Base-by-base conservation (phyloP, 139 green algal genomes). In the Astrephomene gubernaculifera region DNA sequence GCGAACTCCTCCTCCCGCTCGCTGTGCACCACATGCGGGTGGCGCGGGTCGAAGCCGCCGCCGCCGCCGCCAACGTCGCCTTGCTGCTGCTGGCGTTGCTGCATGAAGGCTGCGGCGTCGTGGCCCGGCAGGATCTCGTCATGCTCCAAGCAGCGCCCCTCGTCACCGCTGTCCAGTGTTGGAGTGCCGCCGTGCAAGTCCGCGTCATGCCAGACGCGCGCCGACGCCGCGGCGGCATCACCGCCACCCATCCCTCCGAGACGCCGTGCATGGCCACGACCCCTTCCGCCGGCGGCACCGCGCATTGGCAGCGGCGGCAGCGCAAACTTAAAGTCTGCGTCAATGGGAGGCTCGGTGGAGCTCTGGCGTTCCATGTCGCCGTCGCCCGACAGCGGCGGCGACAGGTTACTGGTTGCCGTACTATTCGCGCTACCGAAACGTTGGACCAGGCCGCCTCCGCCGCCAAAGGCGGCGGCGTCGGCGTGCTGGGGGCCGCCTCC, bases 121-220 rank as follows among this genome's bases (percentile, higher is more conserved):
- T 83, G 76, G 0, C 76, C 76, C 4, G 76, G 76, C 76, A 83
- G 31, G 38, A 83, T 83, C 41, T 83, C 76, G 29, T 72, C 60
- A 44, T 83, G 61, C 60, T 70, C 76, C 76, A 83, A 38, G 57
- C 43, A 61, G 53, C 29, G 33, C 36, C 74, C 12, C 74, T 82
- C 74, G 29, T 83, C 76, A n/a, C 76, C 76, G 39, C 60, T 73
- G 43, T 83, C 76, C 38, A 83, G 29, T 1, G 76, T 83, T 0
- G 76, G 76, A 2, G 76, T 83, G 60, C 76, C 74, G 74, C 74
- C 74, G 57, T 82, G 74, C 14, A 82, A 29, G 54, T 82, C 74
- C 0, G 74, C 74, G 53, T 71, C 36, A 25, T 39, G 74, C 74
- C 74, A 82, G 38, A 71, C 36, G 12, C 74, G 54, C 12, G 72